phyloP scores from a whole-genome alignment of 768 basidiomycete species.

The Lactarius akahatsu region DNA sequence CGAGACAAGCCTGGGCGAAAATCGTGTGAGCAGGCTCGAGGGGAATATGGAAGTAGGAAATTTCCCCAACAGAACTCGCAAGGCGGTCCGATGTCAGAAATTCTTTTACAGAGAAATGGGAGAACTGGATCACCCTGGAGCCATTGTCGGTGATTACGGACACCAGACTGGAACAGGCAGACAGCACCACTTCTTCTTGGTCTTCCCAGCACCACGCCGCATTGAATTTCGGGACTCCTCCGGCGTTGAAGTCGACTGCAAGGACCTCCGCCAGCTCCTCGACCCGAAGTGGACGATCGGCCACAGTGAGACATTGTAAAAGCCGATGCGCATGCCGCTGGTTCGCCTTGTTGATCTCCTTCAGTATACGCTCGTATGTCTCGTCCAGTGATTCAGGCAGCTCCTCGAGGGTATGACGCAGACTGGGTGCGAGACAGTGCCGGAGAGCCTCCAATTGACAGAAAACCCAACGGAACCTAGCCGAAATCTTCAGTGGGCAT shows the following conservation, averaged over 20 bases:
- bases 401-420: neutral
- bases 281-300: neutral
- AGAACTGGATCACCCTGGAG: too few species aligned
- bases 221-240: neutral
- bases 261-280: conserved; percentile 7
- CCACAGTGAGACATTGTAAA: neutral
- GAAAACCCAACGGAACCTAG: conserved; percentile 3
- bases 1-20: neutral
- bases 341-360: neutral
- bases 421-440: neutral
- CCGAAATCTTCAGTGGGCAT: neutral
- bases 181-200: neutral
- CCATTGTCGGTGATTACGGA: too few species aligned
- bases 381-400: conserved; percentile 1
- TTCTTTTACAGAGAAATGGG: neutral
- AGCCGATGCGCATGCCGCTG: neutral
- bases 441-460: neutral
- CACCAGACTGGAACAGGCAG: too few species aligned
- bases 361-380: neutral
- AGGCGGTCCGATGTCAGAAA: neutral
- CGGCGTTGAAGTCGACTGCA: neutral
- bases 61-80: neutral
- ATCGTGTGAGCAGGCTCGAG: neutral
- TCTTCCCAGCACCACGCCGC: neutral
- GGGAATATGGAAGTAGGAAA: neutral